phyloP scores from a whole-genome alignment of 306 rosid genomes.

The Vigna hirtella region DNA sequence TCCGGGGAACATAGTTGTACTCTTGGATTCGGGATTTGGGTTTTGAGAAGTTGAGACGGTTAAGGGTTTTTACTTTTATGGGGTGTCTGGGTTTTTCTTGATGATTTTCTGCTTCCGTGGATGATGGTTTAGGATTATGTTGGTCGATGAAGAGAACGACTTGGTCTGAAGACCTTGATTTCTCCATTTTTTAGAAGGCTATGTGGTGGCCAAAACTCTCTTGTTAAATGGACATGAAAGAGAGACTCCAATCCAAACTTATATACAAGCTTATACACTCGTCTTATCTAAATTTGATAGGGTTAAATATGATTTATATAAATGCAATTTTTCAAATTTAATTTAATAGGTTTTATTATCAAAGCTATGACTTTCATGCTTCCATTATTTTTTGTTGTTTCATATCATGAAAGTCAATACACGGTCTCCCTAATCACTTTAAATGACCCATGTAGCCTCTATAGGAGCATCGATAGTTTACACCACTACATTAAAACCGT shows the following conservation, averaged over 20 bases:
- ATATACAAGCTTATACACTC: background rate
- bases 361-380: too few relatives aligned
- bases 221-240: background rate
- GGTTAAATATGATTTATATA: background rate
- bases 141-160: constrained; percentile 56
- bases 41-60: constrained; percentile 59
- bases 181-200: constrained; percentile 33
- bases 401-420: too few relatives aligned
- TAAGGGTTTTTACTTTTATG: constrained; percentile 43
- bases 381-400: too few relatives aligned
- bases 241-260: background rate
- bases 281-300: background rate
- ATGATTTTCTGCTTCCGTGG: constrained; percentile 36
- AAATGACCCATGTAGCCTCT: too few relatives aligned
- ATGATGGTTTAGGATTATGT: constrained; percentile 42
- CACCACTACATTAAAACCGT: too few relatives aligned
- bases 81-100: constrained; percentile 44
- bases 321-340: background rate
- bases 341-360: background rate
- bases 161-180: constrained; percentile 45
- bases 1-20: constrained; percentile 29
- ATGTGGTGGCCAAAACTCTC: background rate
- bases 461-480: too few relatives aligned
- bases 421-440: too few relatives aligned
- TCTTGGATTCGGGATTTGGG: constrained; percentile 60